Evolutionary conservation across 1,284 basidiomycete species (phyloP).

Genomic region (Austropuccinia psidii): DNA sequence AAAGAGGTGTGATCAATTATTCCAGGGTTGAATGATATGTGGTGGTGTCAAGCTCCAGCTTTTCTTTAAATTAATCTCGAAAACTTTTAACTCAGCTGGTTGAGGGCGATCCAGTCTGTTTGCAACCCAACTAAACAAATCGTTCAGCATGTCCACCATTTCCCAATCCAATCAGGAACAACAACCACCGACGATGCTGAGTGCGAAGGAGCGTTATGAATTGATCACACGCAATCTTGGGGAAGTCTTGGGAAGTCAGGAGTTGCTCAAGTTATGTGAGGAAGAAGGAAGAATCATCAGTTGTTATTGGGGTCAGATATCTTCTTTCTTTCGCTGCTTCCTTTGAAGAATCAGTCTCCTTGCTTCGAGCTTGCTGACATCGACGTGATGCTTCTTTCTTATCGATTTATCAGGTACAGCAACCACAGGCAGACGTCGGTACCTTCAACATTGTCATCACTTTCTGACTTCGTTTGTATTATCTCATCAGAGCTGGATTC

Average conservation of each 20-base stretch:
- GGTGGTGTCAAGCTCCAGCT: too few species aligned
- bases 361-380: neutral
- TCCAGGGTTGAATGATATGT: too few species aligned
- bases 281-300: slow-evolving; percentile 63
- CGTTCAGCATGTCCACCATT: neutral
- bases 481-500: neutral
- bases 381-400: slow-evolving; percentile 17
- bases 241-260: slow-evolving; percentile 79
- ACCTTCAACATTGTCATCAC: neutral
- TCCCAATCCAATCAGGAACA: too few species aligned
- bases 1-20: too few species aligned
- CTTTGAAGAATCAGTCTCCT: neutral
- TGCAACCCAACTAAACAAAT: too few species aligned
- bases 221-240: slow-evolving; percentile 78
- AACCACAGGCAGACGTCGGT: slow-evolving; percentile 83
- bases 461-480: neutral
- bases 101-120: too few species aligned
- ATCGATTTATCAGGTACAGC: slow-evolving; percentile 64
- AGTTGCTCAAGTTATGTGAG: slow-evolving; percentile 69
- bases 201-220: slow-evolving; percentile 62
- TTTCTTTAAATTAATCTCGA: too few species aligned
- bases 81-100: too few species aligned
- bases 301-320: slow-evolving; percentile 74
- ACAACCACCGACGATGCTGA: too few species aligned
- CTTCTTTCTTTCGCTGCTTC: neutral